Evolutionary conservation across 805 yeast genomes (phyloP).

Genomic region (Candida loeiensis): DNA sequence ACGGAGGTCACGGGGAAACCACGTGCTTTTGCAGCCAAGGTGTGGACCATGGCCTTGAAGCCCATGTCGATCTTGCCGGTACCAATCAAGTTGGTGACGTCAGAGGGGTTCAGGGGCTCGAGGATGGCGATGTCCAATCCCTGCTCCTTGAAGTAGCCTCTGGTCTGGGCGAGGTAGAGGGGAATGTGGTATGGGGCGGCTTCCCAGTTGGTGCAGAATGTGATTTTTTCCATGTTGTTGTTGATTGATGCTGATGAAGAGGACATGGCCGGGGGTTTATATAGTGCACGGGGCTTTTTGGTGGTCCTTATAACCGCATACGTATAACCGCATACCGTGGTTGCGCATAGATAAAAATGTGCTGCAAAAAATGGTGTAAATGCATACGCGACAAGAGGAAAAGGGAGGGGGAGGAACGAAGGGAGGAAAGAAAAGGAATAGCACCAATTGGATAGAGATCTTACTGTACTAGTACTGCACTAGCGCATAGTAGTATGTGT

Average conservation of each 20-base stretch:
- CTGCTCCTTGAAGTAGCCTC: slow-evolving; percentile 49
- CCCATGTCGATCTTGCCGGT: slow-evolving; percentile 59
- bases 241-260: neutral
- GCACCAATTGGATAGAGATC: too few relatives aligned
- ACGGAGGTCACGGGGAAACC: slow-evolving; percentile 56
- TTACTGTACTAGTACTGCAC: too few relatives aligned
- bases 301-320: too few relatives aligned
- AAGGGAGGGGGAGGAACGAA: too few relatives aligned
- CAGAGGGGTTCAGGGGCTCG: slow-evolving; percentile 57
- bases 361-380: too few relatives aligned
- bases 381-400: too few relatives aligned
- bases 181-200: slow-evolving; percentile 57
- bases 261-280: neutral
- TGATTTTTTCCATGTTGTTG: slow-evolving; percentile 41
- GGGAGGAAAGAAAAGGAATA: too few relatives aligned
- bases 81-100: slow-evolving; percentile 55
- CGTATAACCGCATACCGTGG: too few relatives aligned
- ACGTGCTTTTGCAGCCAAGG: slow-evolving; percentile 57
- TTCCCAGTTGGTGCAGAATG: slow-evolving; percentile 53
- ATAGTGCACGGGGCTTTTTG: neutral
- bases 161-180: slow-evolving; percentile 45
- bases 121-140: slow-evolving; percentile 50
- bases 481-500: too few relatives aligned
- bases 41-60: slow-evolving; percentile 57
- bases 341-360: too few relatives aligned